Percentiles rank a stretch among this genome's conserved stretches.
phyloP scores from a whole-genome alignment of 1,284 basidiomycete species.

The Rhodotorula sp. region DNA sequence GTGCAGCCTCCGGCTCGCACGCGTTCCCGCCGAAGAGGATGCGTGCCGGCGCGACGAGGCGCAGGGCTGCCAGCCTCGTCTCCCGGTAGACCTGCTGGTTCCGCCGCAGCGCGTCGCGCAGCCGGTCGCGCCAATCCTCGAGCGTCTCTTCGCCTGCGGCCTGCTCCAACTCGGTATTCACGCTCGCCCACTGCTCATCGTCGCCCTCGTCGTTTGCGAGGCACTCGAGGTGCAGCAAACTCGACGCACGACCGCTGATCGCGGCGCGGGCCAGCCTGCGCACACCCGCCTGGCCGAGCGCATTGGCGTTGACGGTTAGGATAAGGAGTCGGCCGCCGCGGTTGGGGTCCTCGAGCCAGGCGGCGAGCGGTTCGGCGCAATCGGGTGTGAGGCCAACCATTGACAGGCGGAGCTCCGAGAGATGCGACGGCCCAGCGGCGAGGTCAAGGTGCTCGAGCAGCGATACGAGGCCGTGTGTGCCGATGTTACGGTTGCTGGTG shows the following conservation, averaged over 20 bases:
- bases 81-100: slow-evolving; percentile 32
- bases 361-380: slow-evolving; percentile 27
- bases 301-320: slow-evolving; percentile 31
- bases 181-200: slow-evolving; percentile 9
- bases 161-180: neutral
- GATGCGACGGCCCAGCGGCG: slow-evolving; percentile 14
- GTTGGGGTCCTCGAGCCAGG: slow-evolving; percentile 30
- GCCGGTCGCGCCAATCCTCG: neutral
- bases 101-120: slow-evolving; percentile 24
- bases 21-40: slow-evolving; percentile 32
- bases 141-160: slow-evolving; percentile 4
- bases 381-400: slow-evolving; percentile 27
- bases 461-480: slow-evolving; percentile 19
- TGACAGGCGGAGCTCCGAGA: slow-evolving; percentile 34
- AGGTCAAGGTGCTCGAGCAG: slow-evolving; percentile 20
- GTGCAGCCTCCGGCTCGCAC: neutral
- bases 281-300: slow-evolving; percentile 13
- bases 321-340: slow-evolving; percentile 29
- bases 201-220: slow-evolving; percentile 31
- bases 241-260: slow-evolving; percentile 21
- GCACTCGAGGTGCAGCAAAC: slow-evolving; percentile 34
- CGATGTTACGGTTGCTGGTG: slow-evolving; percentile 27
- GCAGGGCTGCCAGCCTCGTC: slow-evolving; percentile 27
- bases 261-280: slow-evolving; percentile 21
- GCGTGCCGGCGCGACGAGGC: slow-evolving; percentile 14